phyloP scores from a whole-genome alignment of 352 stramenopile genomes.

The Pythium brassicae region DNA sequence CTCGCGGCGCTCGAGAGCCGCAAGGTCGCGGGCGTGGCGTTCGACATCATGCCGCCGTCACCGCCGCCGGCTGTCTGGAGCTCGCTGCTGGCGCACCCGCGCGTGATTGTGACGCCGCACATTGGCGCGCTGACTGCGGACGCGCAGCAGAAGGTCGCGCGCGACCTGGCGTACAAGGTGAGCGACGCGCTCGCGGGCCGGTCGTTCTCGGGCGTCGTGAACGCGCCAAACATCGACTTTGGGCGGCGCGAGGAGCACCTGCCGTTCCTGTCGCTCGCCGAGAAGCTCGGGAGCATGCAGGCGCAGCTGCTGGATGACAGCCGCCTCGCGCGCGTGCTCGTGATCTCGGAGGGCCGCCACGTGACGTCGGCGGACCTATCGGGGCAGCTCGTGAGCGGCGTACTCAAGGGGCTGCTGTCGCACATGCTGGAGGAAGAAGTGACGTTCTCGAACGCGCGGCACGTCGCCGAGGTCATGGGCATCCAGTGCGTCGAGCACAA shows the following conservation, averaged over 20 bases:
- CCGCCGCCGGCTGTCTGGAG: slow-evolving; percentile 48
- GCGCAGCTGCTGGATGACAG: slow-evolving; percentile 78
- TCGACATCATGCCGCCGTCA: slow-evolving; percentile 65
- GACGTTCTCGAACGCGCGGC: slow-evolving; percentile 86
- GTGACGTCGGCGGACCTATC: slow-evolving; percentile 81
- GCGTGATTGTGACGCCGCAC: slow-evolving; percentile 92
- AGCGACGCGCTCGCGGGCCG: slow-evolving; percentile 89
- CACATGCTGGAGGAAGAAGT: slow-evolving; percentile 91
- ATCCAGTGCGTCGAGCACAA: slow-evolving; percentile 89
- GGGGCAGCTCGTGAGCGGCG: slow-evolving; percentile 80
- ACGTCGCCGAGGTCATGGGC: slow-evolving; percentile 85
- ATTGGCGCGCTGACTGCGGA: slow-evolving; percentile 94
- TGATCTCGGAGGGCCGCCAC: slow-evolving; percentile 74
- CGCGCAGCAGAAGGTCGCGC: slow-evolving; percentile 91
- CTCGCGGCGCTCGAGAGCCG: slow-evolving; percentile 78
- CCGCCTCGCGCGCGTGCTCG: slow-evolving; percentile 61
- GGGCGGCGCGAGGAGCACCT: slow-evolving; percentile 67
- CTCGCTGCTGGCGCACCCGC: slow-evolving; percentile 83
- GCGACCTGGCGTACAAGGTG: slow-evolving; percentile 89
- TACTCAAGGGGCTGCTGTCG: slow-evolving; percentile 89
- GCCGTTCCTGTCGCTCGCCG: slow-evolving; percentile 85
- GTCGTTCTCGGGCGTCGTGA: slow-evolving; percentile 92
- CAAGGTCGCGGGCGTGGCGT: slow-evolving; percentile 74
- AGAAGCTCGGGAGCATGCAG: slow-evolving; percentile 90
- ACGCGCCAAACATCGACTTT: slow-evolving; percentile 93